Evolutionary conservation across 805 yeast genomes (phyloP).

Genomic region (Teunomyces pallodes): DNA sequence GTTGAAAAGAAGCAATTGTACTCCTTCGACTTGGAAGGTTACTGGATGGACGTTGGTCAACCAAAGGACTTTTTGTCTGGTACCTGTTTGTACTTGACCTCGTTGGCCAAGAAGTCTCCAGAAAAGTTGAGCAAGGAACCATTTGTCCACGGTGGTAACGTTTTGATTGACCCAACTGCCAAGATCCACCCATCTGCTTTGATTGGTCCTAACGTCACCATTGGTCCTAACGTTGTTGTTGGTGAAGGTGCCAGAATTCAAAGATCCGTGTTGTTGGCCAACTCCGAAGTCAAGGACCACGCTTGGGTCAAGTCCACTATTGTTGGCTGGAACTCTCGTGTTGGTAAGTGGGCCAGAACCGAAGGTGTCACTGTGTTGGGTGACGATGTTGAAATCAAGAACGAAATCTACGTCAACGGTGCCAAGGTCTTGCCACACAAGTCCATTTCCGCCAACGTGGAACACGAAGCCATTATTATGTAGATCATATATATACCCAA

Average conservation of each 20-base stretch:
- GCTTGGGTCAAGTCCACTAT: conserved; percentile 97
- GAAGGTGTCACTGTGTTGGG: conserved; percentile 98
- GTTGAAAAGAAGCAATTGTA: conserved; percentile 86
- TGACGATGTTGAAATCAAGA: conserved; percentile 98
- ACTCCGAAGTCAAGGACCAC: conserved; percentile 92
- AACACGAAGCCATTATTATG: conserved; percentile 98
- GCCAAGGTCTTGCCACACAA: conserved; percentile 99
- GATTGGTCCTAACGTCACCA: conserved; percentile 97
- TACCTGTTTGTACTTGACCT: conserved; percentile 84
- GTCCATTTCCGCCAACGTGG: conserved; percentile 92
- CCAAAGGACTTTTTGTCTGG: conserved; percentile 99
- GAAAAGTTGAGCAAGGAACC: conserved; percentile 63
- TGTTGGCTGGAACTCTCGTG: conserved; percentile 98
- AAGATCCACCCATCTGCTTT: conserved; percentile 88
- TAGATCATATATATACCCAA: conserved; percentile 32
- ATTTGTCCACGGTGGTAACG: conserved; percentile 87
- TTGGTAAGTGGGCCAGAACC: conserved; percentile 98
- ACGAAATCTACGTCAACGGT: conserved; percentile 98
- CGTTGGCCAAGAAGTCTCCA: conserved; percentile 79
- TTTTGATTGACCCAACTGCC: conserved; percentile 91
- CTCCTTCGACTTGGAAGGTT: conserved; percentile 97
- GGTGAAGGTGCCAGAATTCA: conserved; percentile 99
- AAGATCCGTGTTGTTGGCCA: conserved; percentile 87
- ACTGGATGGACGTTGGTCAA: conserved; percentile 99
- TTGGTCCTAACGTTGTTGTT: conserved; percentile 92